Evolutionary conservation across 805 yeast genomes (phyloP).

Genomic region (Kluyveromyces siamensis): DNA sequence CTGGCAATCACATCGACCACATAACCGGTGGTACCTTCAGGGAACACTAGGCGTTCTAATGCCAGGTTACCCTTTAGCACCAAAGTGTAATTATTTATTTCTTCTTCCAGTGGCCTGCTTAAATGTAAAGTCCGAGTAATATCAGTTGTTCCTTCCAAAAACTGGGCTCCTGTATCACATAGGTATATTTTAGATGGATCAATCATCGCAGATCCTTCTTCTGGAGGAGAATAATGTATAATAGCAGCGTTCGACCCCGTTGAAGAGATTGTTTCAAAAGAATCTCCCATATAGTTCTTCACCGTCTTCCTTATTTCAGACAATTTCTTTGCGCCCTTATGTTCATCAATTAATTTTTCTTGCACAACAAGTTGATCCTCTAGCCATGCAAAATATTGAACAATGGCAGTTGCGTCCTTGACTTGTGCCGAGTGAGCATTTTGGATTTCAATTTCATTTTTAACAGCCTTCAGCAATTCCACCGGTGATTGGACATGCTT

Average conservation of each 20-base stretch:
- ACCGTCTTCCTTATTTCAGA: constrained; percentile 44
- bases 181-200: constrained; percentile 63
- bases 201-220: constrained; percentile 47
- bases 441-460: constrained; percentile 60
- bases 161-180: constrained; percentile 89
- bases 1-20: constrained; percentile 77
- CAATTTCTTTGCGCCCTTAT: constrained; percentile 54
- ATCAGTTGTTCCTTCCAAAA: constrained; percentile 90
- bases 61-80: constrained; percentile 91
- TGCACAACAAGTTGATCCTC: constrained; percentile 43
- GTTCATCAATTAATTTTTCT: constrained; percentile 47
- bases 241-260: constrained; percentile 69
- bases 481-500: constrained; percentile 49
- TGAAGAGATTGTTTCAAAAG: constrained; percentile 71
- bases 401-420: constrained; percentile 73
- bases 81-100: constrained; percentile 61
- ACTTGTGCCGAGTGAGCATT: constrained; percentile 72
- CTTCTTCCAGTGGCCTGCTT: constrained; percentile 44
- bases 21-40: constrained; percentile 65
- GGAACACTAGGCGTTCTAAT: constrained; percentile 71
- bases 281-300: constrained; percentile 53
- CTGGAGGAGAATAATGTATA: constrained; percentile 66
- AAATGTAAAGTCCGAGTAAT: constrained; percentile 84
- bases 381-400: constrained; percentile 75
- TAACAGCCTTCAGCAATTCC: constrained; percentile 60